Conservation (phyloP, 371 early-diverging fungal genomes). For the Sporodiniella umbellata region DNA sequence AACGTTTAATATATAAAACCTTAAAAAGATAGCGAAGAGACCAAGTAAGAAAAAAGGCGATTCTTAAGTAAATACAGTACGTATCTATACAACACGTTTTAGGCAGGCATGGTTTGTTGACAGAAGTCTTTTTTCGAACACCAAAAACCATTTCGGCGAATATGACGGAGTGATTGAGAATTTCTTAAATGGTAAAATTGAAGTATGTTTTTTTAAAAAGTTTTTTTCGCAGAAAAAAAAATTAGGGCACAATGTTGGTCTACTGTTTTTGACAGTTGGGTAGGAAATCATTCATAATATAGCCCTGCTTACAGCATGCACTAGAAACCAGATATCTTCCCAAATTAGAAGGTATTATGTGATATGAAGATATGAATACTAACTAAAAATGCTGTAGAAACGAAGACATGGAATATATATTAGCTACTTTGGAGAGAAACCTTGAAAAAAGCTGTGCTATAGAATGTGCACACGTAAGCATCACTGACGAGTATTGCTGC, state of each 20-base stretch:
- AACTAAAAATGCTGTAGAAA: no score
- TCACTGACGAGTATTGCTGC: neutral
- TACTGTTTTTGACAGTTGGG: neutral
- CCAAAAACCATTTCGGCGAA: no score
- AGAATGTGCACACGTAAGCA: neutral
- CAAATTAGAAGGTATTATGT: neutral
- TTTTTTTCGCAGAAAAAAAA: no score
- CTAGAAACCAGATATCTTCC: neutral
- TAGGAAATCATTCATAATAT: neutral
- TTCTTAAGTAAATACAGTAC: no score
- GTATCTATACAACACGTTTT: no score
- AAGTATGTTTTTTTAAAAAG: neutral
- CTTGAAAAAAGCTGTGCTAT: neutral
- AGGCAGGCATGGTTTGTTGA: neutral
- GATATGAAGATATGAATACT: no score
- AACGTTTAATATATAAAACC: neutral
- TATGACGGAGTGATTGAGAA: no score
- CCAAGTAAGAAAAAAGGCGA: neutral
- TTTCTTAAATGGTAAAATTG: neutral
- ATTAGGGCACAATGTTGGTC: neutral
- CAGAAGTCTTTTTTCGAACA: neutral
- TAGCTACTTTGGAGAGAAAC: neutral
- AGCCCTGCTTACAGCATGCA: neutral
- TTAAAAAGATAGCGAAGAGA: neutral
- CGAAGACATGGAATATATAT: neutral